These are phyloP conservation scores for Spathaspora sp. DNA, from an alignment of 1,139 yeast genomes.

Conservation along the genomic window DNA sequence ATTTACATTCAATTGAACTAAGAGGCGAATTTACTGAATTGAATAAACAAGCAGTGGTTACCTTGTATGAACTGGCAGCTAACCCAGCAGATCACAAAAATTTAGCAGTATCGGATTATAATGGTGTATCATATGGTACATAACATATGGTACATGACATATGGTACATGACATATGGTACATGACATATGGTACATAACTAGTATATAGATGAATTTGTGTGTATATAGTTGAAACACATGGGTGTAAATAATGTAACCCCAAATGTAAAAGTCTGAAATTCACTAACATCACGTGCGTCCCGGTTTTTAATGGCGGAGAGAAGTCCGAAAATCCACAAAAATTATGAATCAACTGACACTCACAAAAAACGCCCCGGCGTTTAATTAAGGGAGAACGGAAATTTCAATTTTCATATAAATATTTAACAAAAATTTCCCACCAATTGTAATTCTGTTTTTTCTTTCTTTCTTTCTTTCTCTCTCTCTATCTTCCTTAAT, in stretches of 20 bases:
- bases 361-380: not conserved
- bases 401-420: not conserved
- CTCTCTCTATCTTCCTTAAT: not conserved
- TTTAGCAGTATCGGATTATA: conserved; percentile 15
- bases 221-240: too few relatives aligned
- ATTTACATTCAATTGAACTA: conserved; percentile 70
- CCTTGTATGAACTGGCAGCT: conserved; percentile 87
- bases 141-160: conserved; percentile 11
- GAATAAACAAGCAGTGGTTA: conserved; percentile 65
- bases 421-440: conserved; percentile 1
- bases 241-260: not conserved
- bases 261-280: not conserved
- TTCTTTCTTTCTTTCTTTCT: conserved; percentile 2
- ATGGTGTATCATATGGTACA: conserved; percentile 15
- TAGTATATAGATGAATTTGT: not conserved
- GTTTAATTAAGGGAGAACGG: not conserved
- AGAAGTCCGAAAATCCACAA: conserved; percentile 7
- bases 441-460: conserved; percentile 2
- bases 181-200: conserved; percentile 8
- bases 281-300: not conserved
- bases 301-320: conserved; percentile 2
- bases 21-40: conserved; percentile 75
- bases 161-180: conserved; percentile 16
- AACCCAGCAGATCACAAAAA: conserved; percentile 85
- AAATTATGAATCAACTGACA: not conserved